Evolutionary conservation across 2,329 filamentous ascomycete genomes (phyloP), one percentile per base, ranked within the genome.

Genomic region (Colletotrichum lindemuthianum): DNA sequence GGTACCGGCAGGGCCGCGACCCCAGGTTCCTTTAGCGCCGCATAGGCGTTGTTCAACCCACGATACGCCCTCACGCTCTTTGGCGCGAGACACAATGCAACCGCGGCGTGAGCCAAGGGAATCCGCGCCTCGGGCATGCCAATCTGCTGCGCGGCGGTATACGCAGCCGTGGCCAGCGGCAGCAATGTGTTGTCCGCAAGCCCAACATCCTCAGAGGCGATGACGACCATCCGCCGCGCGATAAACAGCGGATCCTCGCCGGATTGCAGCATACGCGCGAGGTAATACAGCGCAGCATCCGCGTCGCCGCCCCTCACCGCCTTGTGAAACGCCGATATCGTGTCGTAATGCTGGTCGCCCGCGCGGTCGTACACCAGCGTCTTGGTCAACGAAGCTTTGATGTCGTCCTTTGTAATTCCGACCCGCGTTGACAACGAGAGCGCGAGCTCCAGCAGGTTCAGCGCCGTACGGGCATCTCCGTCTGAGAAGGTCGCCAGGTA

Each of bases 341-440:
- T 96, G 74, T 99, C 95, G 80, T 98, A 99, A 79, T 98, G 96
- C 75, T 97, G 93, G 77, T 99, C 96, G 56, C 96, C 95, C 0
- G 92, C 92, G 59, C 96, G 89, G 77, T 99, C 96, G 78, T 98
- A 98, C 12, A 98, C 93, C 2, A 98, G 83, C 0, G 95, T 98
- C 74, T 94, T 94, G 2, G 95, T 98, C 9, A 99, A 83, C 2
- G 91, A 86, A 1, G 88, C 82, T 74, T 97, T 97, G 74, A 99
- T 88, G 63, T 88, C 86, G 6, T 90, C 88, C 67, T 90, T 88
- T 0, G 92, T 96, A 68, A 91, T 88, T 9, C 82, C 81, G 0
- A 85, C 82, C 7, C 86, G 84, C 3, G 77, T 75, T 6, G 91
- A 89, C 0, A 97, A 82, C 40, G 92, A 92, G 71, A 98, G 87